These are phyloP conservation scores for Klebsormidium nitens DNA, from an alignment of 139 green algal genomes.

Conservation along the genomic window DNA sequence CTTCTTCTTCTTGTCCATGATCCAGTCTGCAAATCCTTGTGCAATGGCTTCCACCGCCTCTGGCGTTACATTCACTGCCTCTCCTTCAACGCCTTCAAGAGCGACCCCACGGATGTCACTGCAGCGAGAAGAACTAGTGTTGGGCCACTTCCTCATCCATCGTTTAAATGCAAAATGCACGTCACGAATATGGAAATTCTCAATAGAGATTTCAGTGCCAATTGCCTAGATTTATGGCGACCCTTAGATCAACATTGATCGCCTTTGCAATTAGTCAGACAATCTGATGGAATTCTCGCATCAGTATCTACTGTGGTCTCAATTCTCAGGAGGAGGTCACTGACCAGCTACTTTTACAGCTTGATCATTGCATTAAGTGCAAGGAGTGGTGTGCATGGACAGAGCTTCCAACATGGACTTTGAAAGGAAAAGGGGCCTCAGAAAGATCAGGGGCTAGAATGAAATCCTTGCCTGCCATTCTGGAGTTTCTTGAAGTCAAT, in stretches of 20 bases:
- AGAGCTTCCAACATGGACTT: background rate
- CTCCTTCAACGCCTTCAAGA: slow-evolving; percentile 64
- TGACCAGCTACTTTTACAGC: too few species aligned
- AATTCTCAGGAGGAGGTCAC: too few species aligned
- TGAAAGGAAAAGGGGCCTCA: slow-evolving; percentile 19
- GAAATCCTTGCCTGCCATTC: slow-evolving; percentile 15
- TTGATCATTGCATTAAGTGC: background rate
- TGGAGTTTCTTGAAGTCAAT: slow-evolving; percentile 37
- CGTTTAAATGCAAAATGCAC: too few species aligned
- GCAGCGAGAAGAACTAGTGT: slow-evolving; percentile 2
- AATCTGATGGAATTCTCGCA: too few species aligned
- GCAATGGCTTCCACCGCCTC: slow-evolving; percentile 71
- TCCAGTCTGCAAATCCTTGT: slow-evolving; percentile 66
- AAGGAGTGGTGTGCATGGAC: background rate
- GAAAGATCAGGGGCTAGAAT: background rate
- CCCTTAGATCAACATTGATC: too few species aligned
- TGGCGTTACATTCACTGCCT: slow-evolving; percentile 66
- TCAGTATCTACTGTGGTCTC: too few species aligned
- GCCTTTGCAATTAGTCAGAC: too few species aligned
- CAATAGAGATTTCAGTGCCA: background rate
- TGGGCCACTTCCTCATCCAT: too few species aligned
- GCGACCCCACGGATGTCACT: slow-evolving; percentile 85
- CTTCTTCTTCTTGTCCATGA: slow-evolving; percentile 33
- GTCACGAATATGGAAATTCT: background rate
- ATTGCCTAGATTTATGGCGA: too few species aligned